Evolutionary conservation across 306 rosid genomes (phyloP).

Genomic region (Hippophae gyantsensis): DNA sequence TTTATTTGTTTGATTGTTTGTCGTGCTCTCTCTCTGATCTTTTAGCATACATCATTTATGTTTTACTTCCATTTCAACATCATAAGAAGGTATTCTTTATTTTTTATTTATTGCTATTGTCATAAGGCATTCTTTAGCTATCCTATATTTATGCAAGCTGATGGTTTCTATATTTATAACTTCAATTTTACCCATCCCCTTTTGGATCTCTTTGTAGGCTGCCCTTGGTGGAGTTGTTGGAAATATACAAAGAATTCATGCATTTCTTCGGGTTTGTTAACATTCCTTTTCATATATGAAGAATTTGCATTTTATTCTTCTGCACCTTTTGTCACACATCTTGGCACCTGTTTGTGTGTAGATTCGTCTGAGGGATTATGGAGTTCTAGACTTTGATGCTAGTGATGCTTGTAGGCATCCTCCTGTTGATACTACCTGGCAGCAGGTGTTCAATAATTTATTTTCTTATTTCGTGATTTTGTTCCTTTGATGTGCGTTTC

Average conservation of each 20-base stretch:
- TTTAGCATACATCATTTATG: background rate
- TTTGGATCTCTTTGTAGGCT: constrained; percentile 48
- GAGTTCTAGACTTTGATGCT: constrained; percentile 90
- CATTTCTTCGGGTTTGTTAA: constrained; percentile 98
- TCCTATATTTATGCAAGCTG: constrained; percentile 10
- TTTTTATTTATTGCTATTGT: too few relatives aligned
- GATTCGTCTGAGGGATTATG: constrained; percentile 95
- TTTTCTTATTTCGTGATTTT: constrained; percentile 8
- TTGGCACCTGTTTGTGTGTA: constrained; percentile 27
- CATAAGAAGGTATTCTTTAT: constrained; percentile 1
- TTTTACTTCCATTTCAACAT: constrained; percentile 2
- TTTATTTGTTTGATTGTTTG: constrained; percentile 4
- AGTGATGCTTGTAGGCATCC: constrained; percentile 90
- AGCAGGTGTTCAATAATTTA: constrained; percentile 58
- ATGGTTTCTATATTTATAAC: constrained; percentile 7
- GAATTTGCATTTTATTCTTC: constrained; percentile 14
- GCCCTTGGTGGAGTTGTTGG: constrained; percentile 97
- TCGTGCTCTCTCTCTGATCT: background rate
- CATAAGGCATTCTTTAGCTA: background rate
- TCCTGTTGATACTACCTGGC: constrained; percentile 98
- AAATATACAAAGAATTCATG: constrained; percentile 83
- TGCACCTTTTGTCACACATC: background rate
- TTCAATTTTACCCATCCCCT: background rate
- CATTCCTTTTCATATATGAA: constrained; percentile 12
- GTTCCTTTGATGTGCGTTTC: background rate